Evolutionary conservation across 768 basidiomycete species (phyloP).

Genomic region (Amanita thiersii): DNA sequence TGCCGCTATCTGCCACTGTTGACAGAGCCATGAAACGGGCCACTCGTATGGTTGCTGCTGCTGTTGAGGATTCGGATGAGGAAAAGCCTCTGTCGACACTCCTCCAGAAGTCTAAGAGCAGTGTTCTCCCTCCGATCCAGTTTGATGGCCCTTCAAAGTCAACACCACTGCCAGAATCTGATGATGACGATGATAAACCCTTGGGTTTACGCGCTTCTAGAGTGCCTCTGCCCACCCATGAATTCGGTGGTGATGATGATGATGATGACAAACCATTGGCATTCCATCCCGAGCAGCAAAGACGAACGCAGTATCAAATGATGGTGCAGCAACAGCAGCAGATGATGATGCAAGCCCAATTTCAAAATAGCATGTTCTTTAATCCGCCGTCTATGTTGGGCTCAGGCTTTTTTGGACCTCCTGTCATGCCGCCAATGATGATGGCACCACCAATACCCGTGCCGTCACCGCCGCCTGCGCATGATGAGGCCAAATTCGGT

Average conservation of each 20-base stretch:
- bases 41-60: constrained; percentile 13
- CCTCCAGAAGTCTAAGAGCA: constrained; percentile 36
- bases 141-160: constrained; percentile 24
- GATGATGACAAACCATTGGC: constrained; percentile 70
- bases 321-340: constrained; percentile 48
- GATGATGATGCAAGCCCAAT: constrained; percentile 71
- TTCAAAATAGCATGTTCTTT: constrained; percentile 73
- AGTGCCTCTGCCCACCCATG: constrained; percentile 19
- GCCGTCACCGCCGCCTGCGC: constrained; percentile 56
- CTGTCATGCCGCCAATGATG: constrained; percentile 42
- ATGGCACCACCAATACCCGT: constrained; percentile 36
- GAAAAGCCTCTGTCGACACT: constrained; percentile 64
- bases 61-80: constrained; percentile 49
- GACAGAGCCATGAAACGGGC: constrained; percentile 44
- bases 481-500: constrained; percentile 59
- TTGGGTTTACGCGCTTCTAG: constrained; percentile 63
- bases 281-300: constrained; percentile 73
- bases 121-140: constrained; percentile 31
- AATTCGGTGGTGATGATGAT: constrained; percentile 27
- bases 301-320: constrained; percentile 60
- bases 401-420: constrained; percentile 58
- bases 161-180: constrained; percentile 18
- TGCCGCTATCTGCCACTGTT: constrained; percentile 65
- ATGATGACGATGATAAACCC: constrained; percentile 67
- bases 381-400: constrained; percentile 58